A percentile compares a stretch with the other conserved stretches of the same genome.
Evolutionary conservation across 164 flowering plant genomes (phyloP).

Genomic region (Dillenia turbinata): DNA sequence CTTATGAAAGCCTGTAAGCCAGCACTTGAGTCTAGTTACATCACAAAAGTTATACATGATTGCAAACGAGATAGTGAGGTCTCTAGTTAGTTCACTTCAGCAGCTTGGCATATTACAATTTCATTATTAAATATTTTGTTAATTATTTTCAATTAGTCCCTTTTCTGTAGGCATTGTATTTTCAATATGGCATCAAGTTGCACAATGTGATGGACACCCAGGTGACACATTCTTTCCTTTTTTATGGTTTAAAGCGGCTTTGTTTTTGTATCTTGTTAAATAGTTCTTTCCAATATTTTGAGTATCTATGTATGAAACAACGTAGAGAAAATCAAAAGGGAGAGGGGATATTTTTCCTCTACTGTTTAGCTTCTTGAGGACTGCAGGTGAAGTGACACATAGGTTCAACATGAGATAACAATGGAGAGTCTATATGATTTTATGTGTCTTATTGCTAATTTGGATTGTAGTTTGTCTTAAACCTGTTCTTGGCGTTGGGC

Average conservation of each 20-base stretch:
- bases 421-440: too few species aligned
- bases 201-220: conserved; percentile 91
- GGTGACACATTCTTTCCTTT: conserved; percentile 28
- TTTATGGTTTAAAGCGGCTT: neutral
- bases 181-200: conserved; percentile 83
- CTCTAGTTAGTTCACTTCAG: conserved; percentile 18
- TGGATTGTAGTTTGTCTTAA: too few species aligned
- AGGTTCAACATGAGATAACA: too few species aligned
- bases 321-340: too few species aligned
- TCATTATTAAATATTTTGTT: neutral
- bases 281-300: too few species aligned
- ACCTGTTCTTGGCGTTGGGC: too few species aligned
- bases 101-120: conserved; percentile 1
- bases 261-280: too few species aligned
- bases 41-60: conserved; percentile 97
- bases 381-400: too few species aligned
- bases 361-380: too few species aligned
- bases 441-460: too few species aligned
- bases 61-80: conserved; percentile 99
- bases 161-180: conserved; percentile 69
- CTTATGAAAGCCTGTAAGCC: conserved; percentile 96
- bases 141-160: conserved; percentile 4
- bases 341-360: too few species aligned
- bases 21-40: conserved; percentile 87
- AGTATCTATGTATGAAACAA: too few species aligned